A percentile compares a stretch with the other conserved stretches of the same genome.
phyloP scores from a whole-genome alignment of 768 basidiomycete genomes.

The Cyclocybe cylindracea region DNA sequence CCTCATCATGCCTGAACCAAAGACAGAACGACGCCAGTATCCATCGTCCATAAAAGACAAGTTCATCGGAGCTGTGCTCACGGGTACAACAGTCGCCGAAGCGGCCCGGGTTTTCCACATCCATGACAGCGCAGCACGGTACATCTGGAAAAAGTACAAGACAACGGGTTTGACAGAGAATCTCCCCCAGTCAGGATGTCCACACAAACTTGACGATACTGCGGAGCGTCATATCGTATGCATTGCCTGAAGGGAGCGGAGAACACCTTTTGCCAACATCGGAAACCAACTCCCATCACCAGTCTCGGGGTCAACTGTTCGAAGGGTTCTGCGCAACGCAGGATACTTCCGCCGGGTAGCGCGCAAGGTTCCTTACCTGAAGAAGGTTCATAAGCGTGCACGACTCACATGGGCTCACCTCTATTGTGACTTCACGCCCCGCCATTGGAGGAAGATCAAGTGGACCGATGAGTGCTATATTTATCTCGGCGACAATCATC shows the following conservation, averaged over 20 bases:
- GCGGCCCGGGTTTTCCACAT: background rate
- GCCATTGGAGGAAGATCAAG: slow-evolving; percentile 20
- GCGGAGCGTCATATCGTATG: slow-evolving; percentile 13
- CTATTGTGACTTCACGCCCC: background rate
- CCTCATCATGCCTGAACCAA: too few species aligned
- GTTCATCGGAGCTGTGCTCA: background rate
- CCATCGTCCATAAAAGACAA: background rate
- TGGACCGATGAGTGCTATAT: slow-evolving; percentile 30
- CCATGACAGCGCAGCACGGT: background rate
- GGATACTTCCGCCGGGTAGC: slow-evolving; percentile 25
- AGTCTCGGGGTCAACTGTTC: slow-evolving; percentile 14
- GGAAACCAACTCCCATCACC: slow-evolving; percentile 11
- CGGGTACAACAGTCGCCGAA: background rate
- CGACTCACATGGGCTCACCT: slow-evolving; percentile 20
- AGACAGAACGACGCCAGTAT: too few species aligned
- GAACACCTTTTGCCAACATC: slow-evolving; percentile 21
- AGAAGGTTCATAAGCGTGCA: slow-evolving; percentile 10
- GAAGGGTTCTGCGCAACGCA: slow-evolving; percentile 8
- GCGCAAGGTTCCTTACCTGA: slow-evolving; percentile 21
- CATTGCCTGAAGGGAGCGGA: slow-evolving; percentile 14
- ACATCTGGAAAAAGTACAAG: background rate
- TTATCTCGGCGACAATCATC: slow-evolving; percentile 16
- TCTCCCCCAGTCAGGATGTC: background rate
- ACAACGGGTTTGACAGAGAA: background rate
- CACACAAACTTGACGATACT: slow-evolving; percentile 3